Conservation (phyloP, 2,329 filamentous ascomycete species). For the Pezicula radicicola region DNA sequence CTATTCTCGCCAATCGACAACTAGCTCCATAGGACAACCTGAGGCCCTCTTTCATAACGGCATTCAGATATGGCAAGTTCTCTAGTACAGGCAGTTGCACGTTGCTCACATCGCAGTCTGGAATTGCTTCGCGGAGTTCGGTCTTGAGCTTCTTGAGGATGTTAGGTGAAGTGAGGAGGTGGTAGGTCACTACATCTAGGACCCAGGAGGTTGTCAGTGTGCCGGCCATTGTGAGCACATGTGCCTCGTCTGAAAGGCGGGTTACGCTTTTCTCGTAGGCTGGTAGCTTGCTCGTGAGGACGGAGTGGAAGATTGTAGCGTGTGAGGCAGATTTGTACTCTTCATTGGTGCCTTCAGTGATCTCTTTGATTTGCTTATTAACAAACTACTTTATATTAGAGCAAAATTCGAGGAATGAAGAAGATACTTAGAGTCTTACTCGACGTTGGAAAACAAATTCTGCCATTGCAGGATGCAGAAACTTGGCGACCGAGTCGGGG, state of each 20-base stretch:
- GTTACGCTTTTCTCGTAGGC: slow-evolving; percentile 2
- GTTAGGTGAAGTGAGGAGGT: slow-evolving; percentile 22
- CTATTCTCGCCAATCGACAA: slow-evolving; percentile 23
- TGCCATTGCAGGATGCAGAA: slow-evolving; percentile 6
- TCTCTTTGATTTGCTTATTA: not conserved
- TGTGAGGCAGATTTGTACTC: slow-evolving; percentile 1
- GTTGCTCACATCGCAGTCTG: slow-evolving; percentile 6
- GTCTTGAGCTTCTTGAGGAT: slow-evolving; percentile 19
- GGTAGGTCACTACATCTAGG: slow-evolving; percentile 24
- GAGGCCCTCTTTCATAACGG: slow-evolving; percentile 14
- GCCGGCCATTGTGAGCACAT: slow-evolving; percentile 32
- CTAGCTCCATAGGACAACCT: slow-evolving; percentile 26
- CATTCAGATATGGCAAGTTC: slow-evolving; percentile 33
- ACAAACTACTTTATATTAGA: too few species aligned
- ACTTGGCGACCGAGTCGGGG: slow-evolving; percentile 7
- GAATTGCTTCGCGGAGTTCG: slow-evolving; percentile 22
- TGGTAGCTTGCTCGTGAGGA: too few species aligned
- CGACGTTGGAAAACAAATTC: slow-evolving; percentile 9
- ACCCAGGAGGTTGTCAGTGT: slow-evolving; percentile 33
- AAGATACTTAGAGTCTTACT: not conserved
- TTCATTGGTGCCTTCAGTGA: not conserved
- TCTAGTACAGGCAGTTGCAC: slow-evolving; percentile 30
- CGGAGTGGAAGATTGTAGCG: slow-evolving; percentile 11
- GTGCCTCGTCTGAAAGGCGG: slow-evolving; percentile 32
- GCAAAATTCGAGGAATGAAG: not conserved